A percentile compares a stretch with the other conserved stretches of the same genome.
These are phyloP conservation scores for Alternaria sp. DNA, from an alignment of 2,329 filamentous ascomycete genomes.

Conservation along the genomic window DNA sequence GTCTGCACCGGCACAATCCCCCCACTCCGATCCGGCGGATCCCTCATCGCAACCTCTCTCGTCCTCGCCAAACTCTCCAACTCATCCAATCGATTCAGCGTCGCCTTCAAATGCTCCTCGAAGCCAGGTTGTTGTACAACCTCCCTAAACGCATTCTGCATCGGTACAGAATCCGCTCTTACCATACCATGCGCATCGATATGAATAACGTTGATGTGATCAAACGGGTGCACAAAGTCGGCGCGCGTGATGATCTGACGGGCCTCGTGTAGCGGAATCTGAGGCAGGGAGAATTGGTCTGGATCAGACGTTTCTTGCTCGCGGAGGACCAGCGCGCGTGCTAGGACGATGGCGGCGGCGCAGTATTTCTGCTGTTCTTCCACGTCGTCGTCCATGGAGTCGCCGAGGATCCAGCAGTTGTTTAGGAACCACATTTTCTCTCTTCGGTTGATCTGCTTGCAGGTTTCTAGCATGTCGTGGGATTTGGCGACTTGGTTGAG, in stretches of 20 bases:
- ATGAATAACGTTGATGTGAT: conserved; percentile 92
- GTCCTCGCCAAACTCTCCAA: conserved; percentile 94
- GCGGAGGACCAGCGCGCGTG: conserved; percentile 82
- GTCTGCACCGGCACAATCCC: conserved; percentile 38
- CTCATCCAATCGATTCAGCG: conserved; percentile 80
- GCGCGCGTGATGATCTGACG: conserved; percentile 88
- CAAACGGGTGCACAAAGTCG: conserved; percentile 89
- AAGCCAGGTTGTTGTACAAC: conserved; percentile 81
- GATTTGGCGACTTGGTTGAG: conserved; percentile 87
- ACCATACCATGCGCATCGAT: conserved; percentile 89
- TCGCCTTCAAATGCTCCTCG: conserved; percentile 79
- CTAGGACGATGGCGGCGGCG: conserved; percentile 90
- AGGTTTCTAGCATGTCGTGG: conserved; percentile 78
- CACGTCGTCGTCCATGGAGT: conserved; percentile 89
- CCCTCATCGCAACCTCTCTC: conserved; percentile 89
- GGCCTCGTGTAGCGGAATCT: conserved; percentile 59
- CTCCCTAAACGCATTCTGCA: conserved; percentile 88
- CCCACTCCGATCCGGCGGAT: conserved; percentile 51
- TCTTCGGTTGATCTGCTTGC: conserved; percentile 70
- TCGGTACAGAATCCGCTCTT: conserved; percentile 89
- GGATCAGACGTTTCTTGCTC: conserved; percentile 51
- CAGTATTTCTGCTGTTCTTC: conserved; percentile 98
- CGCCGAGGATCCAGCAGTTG: conserved; percentile 75
- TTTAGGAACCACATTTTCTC: conserved; percentile 84
- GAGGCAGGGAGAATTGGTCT: conserved; percentile 60